Evolutionary conservation across 73 alveolate species (phyloP), one percentile per base, ranked within the genome.

Genomic region (Paramecium pentaurelia): DNA sequence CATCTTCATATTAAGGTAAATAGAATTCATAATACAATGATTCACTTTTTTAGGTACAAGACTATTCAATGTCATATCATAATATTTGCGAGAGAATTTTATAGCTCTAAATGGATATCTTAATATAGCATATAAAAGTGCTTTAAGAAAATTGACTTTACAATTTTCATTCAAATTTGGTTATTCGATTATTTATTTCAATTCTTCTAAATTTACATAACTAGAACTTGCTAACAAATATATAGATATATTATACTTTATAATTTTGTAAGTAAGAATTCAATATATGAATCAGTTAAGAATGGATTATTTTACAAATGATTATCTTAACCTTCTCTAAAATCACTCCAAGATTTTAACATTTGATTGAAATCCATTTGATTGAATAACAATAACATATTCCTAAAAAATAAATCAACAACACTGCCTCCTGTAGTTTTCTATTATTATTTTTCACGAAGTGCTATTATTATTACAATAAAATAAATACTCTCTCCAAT

Each of bases 21-120:
- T 80, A 3, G 91, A 80, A 18, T 49, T 80, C 91, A 80, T 80
- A 10, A 80, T 80, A 58, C 77, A 80, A 47, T 80, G 91, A 49
- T 80, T 80, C 9, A 80, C 91, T 9, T 80, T 80, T n/a, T 80
- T 44, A 0, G 71, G 71, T 20, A 80, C 91, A 22, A 80, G 58
- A 4, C 28, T 1, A 7, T 47, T 42, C 14, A 80, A 27, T 16
- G 91, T 32, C 44, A 80, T 44, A 49, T 80, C 91, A 27, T 80
- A 80, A 18, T 32, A 80, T 80, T 47, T 80, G 8, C 91, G 47
- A 32, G 91, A 80, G 49, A 42, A 47, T 7, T 80, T 80, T 11
- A 27, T 47, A 14, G 91, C 75, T 47, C 44, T 45, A 80, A 80
- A 80, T n/a, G 91, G 91, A 9, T 80, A 42, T n/a, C 73, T 9